Evolutionary conservation across 352 stramenopile genomes (phyloP), one percentile per base, ranked within the genome.

Genomic region (Hyaloperonospora brassicae): DNA sequence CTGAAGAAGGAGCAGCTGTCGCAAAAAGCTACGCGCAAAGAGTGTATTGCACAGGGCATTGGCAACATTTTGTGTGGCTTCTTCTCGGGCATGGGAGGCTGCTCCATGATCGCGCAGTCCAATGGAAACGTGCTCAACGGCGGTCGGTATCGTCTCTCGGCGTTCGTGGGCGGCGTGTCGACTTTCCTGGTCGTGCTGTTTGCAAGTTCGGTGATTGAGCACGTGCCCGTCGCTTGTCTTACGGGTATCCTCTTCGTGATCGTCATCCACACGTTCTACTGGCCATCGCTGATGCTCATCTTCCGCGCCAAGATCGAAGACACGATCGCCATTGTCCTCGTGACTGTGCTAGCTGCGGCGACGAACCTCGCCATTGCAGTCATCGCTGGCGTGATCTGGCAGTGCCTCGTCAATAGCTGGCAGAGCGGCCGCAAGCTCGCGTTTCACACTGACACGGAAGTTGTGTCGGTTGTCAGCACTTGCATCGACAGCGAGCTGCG

Each of bases 91-190:
- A 97, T 98, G 78, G 95, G 91, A 51, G 93, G 93, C 27, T 97
- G 91, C 62, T 96, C 89, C 8, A 92, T 97, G 57, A 96, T 98
- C 47, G 95, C 92, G 4, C 95, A 95, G 73, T 95, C 84, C 1
- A 94, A 84, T 11, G 87, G 89, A 36, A 96, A 95, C 52, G 76
- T 95, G 34, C 60, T 93, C 46, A 95, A 95, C 64, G 87, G 87
- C 41, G 87, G 70, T 2, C 68, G 70, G 23, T 69, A 81, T 52
- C 73, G 87, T 1, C 56, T 96, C 1, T 90, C 76, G 30, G 75
- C 73, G 1, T 80, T 88, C 24, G 61, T 87, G 22, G 58, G 78
- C 25, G 87, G 71, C 2, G n/a, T 95, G 14, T 62, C 50, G 14
- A 88, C 71, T 2, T 86, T 87, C 49, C 47, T 75, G n/a, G 76